Conservation (phyloP, 306 rosid genomes). For the Medicago lupulina region DNA sequence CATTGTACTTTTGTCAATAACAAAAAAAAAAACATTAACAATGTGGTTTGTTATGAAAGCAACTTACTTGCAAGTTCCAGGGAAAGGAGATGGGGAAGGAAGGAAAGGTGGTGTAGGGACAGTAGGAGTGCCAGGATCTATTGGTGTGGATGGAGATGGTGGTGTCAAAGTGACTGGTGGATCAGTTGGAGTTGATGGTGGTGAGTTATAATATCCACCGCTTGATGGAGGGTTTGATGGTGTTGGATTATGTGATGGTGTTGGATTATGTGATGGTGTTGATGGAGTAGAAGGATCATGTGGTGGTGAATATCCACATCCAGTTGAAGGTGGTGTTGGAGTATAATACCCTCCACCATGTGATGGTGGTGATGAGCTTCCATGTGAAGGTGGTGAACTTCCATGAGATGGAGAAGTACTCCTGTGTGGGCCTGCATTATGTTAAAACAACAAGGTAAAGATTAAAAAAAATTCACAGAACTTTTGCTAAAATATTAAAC, state of each 20-base stretch:
- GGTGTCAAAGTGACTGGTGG: conserved; percentile 25
- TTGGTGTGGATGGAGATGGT: conserved; percentile 71
- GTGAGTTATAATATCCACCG: conserved; percentile 60
- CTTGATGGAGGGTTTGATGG: conserved; percentile 56
- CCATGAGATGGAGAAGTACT: conserved; percentile 62
- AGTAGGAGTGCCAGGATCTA: conserved; percentile 56
- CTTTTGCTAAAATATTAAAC: background rate
- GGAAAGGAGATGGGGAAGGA: conserved; percentile 78
- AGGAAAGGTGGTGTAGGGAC: conserved; percentile 69
- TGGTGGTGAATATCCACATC: conserved; percentile 64
- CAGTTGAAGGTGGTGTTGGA: conserved; percentile 64
- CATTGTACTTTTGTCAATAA: no score
- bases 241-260: conserved; percentile 36
- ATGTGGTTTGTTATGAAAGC: conserved; percentile 1
- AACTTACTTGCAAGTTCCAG: conserved; percentile 91
- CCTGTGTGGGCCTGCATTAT: conserved; percentile 48
- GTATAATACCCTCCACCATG: conserved; percentile 54
- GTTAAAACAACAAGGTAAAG: background rate
- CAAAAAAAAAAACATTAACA: background rate
- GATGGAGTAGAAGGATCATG: conserved; percentile 51
- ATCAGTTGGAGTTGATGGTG: conserved; percentile 52
- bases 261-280: conserved; percentile 41
- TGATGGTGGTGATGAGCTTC: conserved; percentile 58
- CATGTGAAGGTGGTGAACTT: conserved; percentile 54
- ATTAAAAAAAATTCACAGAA: no score